These are phyloP conservation scores for Irpex rosettiformis DNA, from an alignment of 1,284 basidiomycete genomes.

Conservation along the genomic window DNA sequence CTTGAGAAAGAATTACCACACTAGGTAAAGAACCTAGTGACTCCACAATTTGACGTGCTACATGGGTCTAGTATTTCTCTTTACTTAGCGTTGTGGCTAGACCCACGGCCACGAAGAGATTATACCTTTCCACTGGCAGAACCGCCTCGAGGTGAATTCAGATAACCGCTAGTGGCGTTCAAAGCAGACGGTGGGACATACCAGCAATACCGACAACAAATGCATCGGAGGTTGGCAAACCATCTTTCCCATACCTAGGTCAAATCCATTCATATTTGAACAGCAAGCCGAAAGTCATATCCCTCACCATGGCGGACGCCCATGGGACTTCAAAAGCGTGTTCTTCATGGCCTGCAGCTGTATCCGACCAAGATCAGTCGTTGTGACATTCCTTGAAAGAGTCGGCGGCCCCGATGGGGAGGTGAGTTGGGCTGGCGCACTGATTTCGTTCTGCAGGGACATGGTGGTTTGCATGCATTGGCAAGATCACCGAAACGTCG, in stretches of 20 bases:
- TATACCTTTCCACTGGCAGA: slow-evolving; percentile 90
- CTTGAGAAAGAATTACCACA: slow-evolving; percentile 86
- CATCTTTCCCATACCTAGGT: slow-evolving; percentile 73
- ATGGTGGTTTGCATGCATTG: neutral
- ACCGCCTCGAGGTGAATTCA: slow-evolving; percentile 52
- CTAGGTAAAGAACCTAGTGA: slow-evolving; percentile 82
- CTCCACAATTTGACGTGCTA: slow-evolving; percentile 85
- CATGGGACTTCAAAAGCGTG: slow-evolving; percentile 80
- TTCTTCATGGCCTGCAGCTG: slow-evolving; percentile 53
- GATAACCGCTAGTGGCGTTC: slow-evolving; percentile 6
- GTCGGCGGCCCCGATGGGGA: neutral
- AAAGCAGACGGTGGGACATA: slow-evolving; percentile 30
- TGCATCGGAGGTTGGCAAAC: slow-evolving; percentile 64
- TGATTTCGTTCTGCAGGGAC: slow-evolving; percentile 4
- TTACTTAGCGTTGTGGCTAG: slow-evolving; percentile 9
- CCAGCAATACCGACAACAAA: slow-evolving; percentile 96
- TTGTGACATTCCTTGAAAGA: slow-evolving; percentile 8
- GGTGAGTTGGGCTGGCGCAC: neutral
- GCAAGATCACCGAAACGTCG: neutral
- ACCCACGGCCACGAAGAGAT: slow-evolving; percentile 3
- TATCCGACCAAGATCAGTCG: slow-evolving; percentile 8
- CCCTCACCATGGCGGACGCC: slow-evolving; percentile 73
- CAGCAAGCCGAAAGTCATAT: neutral
- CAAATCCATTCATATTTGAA: slow-evolving; percentile 11
- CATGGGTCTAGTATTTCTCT: slow-evolving; percentile 67